These are phyloP conservation scores for Raphanus sativus DNA, from an alignment of 345 rosid genomes.

Conservation along the genomic window DNA sequence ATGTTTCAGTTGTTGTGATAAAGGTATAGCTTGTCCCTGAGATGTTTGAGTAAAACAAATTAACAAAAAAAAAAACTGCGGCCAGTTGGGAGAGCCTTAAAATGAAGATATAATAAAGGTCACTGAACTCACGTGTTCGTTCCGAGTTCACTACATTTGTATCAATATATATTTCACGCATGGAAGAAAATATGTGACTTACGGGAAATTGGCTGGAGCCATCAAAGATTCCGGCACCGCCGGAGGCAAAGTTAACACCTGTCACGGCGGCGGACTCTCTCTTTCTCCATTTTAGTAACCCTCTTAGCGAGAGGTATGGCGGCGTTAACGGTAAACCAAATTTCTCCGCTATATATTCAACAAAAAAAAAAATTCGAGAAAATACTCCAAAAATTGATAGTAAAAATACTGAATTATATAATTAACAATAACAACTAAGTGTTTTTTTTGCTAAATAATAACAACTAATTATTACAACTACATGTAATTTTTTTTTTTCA, in stretches of 20 bases:
- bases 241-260: constrained; percentile 70
- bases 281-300: neutral
- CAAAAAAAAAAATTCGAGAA: neutral
- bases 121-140: neutral
- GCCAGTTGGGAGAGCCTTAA: neutral
- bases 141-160: neutral
- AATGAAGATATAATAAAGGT: neutral
- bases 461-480: neutral
- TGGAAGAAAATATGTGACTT: constrained; percentile 23
- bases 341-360: constrained; percentile 51
- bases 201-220: constrained; percentile 46
- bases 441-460: too few relatives aligned
- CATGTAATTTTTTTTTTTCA: neutral
- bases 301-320: constrained; percentile 49
- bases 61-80: neutral
- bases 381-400: neutral
- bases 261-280: constrained; percentile 29
- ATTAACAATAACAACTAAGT: too few relatives aligned
- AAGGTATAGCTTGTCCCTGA: constrained; percentile 47
- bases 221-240: constrained; percentile 63
- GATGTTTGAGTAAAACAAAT: neutral
- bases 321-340: constrained; percentile 57
- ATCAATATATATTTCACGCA: neutral
- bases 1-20: constrained; percentile 52
- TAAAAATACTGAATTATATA: neutral